phyloP scores from a whole-genome alignment of 139 green algal species.

The Nannochloris sp. region DNA sequence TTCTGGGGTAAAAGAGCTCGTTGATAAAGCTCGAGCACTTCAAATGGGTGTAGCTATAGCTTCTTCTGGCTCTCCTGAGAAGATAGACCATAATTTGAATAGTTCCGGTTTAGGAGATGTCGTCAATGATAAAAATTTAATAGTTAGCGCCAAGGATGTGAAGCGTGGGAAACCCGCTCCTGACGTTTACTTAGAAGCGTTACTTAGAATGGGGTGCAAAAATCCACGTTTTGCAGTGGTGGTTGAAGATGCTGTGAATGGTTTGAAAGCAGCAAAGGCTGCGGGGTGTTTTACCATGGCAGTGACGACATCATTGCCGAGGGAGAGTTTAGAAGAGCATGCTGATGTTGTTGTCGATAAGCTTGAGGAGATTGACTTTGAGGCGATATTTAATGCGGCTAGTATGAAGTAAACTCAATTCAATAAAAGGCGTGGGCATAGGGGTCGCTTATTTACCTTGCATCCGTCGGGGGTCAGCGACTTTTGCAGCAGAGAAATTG shows the following conservation, averaged over 20 bases:
- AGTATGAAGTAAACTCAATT: too few species aligned
- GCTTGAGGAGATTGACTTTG: slow-evolving; percentile 22
- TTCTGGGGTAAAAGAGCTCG: slow-evolving; percentile 21
- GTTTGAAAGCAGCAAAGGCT: slow-evolving; percentile 44
- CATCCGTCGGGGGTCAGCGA: too few species aligned
- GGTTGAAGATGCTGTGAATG: slow-evolving; percentile 69
- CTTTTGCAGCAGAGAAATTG: too few species aligned
- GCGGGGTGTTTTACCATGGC: slow-evolving; percentile 43
- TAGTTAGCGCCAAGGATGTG: slow-evolving; percentile 40
- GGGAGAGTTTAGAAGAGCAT: slow-evolving; percentile 31
- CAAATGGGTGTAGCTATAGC: slow-evolving; percentile 38
- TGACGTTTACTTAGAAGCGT: slow-evolving; percentile 67
- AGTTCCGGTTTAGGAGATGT: slow-evolving; percentile 35
- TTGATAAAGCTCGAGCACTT: slow-evolving; percentile 12
- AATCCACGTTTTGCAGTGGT: slow-evolving; percentile 37
- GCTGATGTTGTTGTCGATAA: slow-evolving; percentile 50
- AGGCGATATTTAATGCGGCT: background rate
- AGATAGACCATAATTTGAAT: slow-evolving; percentile 61
- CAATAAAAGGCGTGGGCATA: too few species aligned
- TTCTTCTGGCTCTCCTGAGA: slow-evolving; percentile 47
- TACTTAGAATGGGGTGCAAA: slow-evolving; percentile 46
- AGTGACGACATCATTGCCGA: slow-evolving; percentile 56
- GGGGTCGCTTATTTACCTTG: too few species aligned
- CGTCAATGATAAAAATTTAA: slow-evolving; percentile 24
- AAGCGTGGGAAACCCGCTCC: slow-evolving; percentile 59